Base-by-base conservation (phyloP, 202 grass and related monocot species). In the Cymbopogon flexuosus region DNA sequence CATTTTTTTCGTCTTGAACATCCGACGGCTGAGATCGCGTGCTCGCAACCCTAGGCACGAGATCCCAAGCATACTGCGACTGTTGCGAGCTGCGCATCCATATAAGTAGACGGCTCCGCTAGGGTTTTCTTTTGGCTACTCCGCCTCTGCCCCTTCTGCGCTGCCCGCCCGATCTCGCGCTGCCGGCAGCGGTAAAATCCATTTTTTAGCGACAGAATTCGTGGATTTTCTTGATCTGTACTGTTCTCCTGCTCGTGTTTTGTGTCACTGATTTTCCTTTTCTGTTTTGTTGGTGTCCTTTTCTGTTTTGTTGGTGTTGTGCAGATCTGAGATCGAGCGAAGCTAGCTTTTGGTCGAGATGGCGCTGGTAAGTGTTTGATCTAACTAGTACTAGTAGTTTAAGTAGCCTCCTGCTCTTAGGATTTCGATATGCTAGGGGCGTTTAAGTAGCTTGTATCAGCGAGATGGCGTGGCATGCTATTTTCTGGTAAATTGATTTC, bases 291-390 rank as follows among this genome's bases (percentile, higher is more conserved):
- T n/a, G n/a, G n/a, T n/a, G n/a, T n/a, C 8, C 18, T 19, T 40
- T 0, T 36, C 3, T 37, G 36, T 2, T 5, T 30, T 14, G 23
- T 10, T 36, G 56, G 10, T 37, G 43, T 4, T 15, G 11, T 57
- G 64, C 65, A 87, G 65, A 46, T 77, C 65, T 82, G 43, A 77
- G 79, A 37, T 82, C 43, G 42, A 15, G 45, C 34, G 64, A n/a
- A 70, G 72, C 22, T 56, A 66, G 64, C 31, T 29, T 16, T 16
- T 45, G 6, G 14, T 59, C 57, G 68, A 83, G 58, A 87, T 87
- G 79, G 73, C 58, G 27, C 79, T 83, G 12, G 85, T 87, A 54
- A 78, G 79, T 82, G 42, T 19, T 46, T 11, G 23, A 71, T 31
- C 19, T 6, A 12, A 16, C 9, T 0, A 45, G 1, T 54, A 8